phyloP scores from a whole-genome alignment of 1,284 basidiomycete genomes.

The Irpex sp. region DNA sequence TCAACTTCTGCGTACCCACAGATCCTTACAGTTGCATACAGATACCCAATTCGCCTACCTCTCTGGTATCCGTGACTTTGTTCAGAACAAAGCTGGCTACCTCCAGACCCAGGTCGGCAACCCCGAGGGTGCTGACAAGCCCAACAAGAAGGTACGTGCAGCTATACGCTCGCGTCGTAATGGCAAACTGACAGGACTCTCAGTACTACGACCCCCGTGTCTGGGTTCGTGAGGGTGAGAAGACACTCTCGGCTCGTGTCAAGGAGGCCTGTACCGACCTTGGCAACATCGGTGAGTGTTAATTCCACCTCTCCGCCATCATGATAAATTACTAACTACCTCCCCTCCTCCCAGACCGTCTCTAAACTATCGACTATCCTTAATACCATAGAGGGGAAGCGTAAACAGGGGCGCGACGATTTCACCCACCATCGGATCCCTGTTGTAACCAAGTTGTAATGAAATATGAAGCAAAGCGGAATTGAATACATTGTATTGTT shows the following conservation, averaged over 20 bases:
- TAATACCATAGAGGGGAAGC: not conserved
- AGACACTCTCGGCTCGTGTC: conserved; percentile 86
- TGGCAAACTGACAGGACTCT: conserved; percentile 1
- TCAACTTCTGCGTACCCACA: not conserved
- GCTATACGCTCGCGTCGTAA: not conserved
- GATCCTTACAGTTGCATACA: conserved; percentile 11
- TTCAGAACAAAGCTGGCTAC: conserved; percentile 83
- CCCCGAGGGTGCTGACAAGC: conserved; percentile 91
- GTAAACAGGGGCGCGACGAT: not conserved
- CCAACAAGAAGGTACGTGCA: conserved; percentile 86
- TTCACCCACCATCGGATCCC: not conserved
- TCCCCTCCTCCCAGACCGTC: not conserved
- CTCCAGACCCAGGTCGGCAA: conserved; percentile 88
- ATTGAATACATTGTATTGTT: not conserved
- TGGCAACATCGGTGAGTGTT: conserved; percentile 60
- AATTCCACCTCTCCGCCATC: too few relatives aligned
- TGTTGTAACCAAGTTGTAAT: not conserved
- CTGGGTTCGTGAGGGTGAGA: conserved; percentile 98
- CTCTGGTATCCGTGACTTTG: conserved; percentile 86
- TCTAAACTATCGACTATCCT: not conserved
- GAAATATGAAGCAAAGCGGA: not conserved
- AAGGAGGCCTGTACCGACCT: conserved; percentile 92
- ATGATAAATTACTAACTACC: too few relatives aligned
- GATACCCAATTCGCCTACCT: conserved; percentile 95
- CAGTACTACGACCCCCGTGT: conserved; percentile 92